These are phyloP conservation scores for Botrytis hyacinthi DNA, from an alignment of 2,329 filamentous ascomycete species.

Conservation along the genomic window DNA sequence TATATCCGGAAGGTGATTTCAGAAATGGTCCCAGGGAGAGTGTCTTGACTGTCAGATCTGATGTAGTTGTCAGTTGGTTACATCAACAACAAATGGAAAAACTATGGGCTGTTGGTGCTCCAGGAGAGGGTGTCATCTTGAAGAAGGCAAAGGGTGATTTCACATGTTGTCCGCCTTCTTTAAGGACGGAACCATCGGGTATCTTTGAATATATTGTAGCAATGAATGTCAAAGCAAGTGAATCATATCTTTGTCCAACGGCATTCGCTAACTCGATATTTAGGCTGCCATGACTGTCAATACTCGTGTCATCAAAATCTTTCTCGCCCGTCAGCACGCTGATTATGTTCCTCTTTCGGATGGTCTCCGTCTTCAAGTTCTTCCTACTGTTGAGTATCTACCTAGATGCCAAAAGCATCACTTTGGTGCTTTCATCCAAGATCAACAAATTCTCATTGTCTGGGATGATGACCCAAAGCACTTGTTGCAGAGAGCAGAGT, in stretches of 20 bases:
- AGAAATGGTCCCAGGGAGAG: slow-evolving; percentile 45
- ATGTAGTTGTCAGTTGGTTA: slow-evolving; percentile 63
- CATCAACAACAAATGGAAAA: slow-evolving; percentile 59
- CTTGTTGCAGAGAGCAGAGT: slow-evolving; percentile 50
- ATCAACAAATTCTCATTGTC: slow-evolving; percentile 56
- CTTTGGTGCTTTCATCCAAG: slow-evolving; percentile 62
- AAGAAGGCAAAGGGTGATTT: slow-evolving; percentile 52
- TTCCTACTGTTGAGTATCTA: slow-evolving; percentile 56
- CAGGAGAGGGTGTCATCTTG: slow-evolving; percentile 54
- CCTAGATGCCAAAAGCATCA: slow-evolving; percentile 62
- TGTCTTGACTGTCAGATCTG: slow-evolving; percentile 53
- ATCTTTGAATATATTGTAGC: slow-evolving; percentile 50
- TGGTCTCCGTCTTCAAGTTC: slow-evolving; percentile 60
- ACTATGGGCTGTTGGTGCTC: slow-evolving; percentile 48
- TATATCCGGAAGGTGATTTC: slow-evolving; percentile 44
- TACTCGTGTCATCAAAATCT: slow-evolving; percentile 60
- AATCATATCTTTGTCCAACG: neutral
- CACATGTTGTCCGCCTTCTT: slow-evolving; percentile 49
- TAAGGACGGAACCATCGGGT: slow-evolving; percentile 46
- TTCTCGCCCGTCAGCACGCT: slow-evolving; percentile 49
- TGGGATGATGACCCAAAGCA: slow-evolving; percentile 63
- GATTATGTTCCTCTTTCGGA: slow-evolving; percentile 58
- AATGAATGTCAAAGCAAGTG: slow-evolving; percentile 54
- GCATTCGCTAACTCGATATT: neutral
- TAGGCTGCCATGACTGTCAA: slow-evolving; percentile 67